Conservation (phyloP, 108 stramenopile species). For the Skeletonema grethae region DNA sequence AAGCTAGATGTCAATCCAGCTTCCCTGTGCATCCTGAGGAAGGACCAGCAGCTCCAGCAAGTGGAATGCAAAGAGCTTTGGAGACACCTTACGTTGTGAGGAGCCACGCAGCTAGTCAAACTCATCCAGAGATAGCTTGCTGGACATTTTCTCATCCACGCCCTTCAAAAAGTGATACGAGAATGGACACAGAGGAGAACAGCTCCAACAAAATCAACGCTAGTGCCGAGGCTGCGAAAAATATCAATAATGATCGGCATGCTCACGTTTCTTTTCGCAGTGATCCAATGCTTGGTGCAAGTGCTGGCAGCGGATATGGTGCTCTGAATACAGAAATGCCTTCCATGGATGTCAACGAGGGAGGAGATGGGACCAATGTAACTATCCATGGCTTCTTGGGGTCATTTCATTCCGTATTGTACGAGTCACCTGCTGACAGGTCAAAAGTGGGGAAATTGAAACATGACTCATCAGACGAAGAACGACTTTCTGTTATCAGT, state of each 20-base stretch:
- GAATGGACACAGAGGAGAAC: slow-evolving; percentile 13
- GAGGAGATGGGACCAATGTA: slow-evolving; percentile 15
- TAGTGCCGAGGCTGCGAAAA: slow-evolving; percentile 29
- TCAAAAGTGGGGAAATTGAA: slow-evolving; percentile 1
- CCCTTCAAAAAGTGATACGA: slow-evolving; percentile 9
- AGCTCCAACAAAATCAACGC: neutral
- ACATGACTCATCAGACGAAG: slow-evolving; percentile 16
- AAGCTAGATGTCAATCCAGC: slow-evolving; percentile 74
- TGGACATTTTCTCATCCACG: slow-evolving; percentile 92
- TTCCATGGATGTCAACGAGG: slow-evolving; percentile 8
- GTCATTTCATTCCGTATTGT: slow-evolving; percentile 91
- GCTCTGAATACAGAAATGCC: slow-evolving; percentile 55
- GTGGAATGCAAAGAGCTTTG: slow-evolving; percentile 75
- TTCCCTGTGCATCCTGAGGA: slow-evolving; percentile 43
- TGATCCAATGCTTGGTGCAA: slow-evolving; percentile 56
- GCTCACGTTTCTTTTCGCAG: slow-evolving; percentile 60
- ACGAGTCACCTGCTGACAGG: slow-evolving; percentile 40
- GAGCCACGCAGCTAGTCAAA: slow-evolving; percentile 89
- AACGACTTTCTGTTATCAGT: slow-evolving; percentile 62
- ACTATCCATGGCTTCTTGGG: slow-evolving; percentile 95
- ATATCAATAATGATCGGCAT: slow-evolving; percentile 44
- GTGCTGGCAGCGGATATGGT: slow-evolving; percentile 69
- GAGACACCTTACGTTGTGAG: slow-evolving; percentile 99
- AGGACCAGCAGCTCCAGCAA: slow-evolving; percentile 55
- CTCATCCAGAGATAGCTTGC: slow-evolving; percentile 76